Evolutionary conservation across 371 early-diverging fungal genomes (phyloP).

Genomic region (Phascolomyces articulosus): DNA sequence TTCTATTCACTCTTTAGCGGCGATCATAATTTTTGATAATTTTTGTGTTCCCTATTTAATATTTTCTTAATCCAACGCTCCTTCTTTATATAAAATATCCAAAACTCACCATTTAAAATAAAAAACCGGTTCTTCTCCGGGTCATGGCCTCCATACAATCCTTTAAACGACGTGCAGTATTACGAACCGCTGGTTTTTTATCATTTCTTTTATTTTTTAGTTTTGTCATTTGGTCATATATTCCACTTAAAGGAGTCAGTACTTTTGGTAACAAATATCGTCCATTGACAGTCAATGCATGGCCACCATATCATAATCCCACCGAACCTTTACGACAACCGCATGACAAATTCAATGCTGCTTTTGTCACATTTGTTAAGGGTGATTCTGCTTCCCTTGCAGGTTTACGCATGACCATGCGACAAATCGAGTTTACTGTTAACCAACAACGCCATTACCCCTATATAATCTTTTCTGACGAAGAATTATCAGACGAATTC

Average conservation of each 20-base stretch:
- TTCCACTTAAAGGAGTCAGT: background rate
- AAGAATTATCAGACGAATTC: constrained; percentile 35
- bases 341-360: constrained; percentile 39
- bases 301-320: constrained; percentile 7
- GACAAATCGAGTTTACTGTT: constrained; percentile 40
- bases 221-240: background rate
- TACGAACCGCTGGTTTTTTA: background rate
- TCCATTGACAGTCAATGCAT: background rate
- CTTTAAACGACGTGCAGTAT: background rate
- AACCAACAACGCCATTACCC: constrained; percentile 39
- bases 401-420: constrained; percentile 38
- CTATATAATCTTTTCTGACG: constrained; percentile 44
- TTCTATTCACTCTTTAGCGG: too few species aligned
- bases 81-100: background rate
- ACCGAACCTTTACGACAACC: constrained; percentile 24
- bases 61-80: too few species aligned
- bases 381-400: constrained; percentile 32
- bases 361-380: constrained; percentile 44
- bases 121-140: background rate
- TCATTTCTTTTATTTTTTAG: background rate
- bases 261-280: background rate
- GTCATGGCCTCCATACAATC: constrained; percentile 4
- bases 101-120: background rate
- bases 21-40: too few species aligned
- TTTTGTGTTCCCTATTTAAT: background rate